phyloP scores from a whole-genome alignment of 2,329 filamentous ascomycete genomes.

The Tympanopsis confertula region DNA sequence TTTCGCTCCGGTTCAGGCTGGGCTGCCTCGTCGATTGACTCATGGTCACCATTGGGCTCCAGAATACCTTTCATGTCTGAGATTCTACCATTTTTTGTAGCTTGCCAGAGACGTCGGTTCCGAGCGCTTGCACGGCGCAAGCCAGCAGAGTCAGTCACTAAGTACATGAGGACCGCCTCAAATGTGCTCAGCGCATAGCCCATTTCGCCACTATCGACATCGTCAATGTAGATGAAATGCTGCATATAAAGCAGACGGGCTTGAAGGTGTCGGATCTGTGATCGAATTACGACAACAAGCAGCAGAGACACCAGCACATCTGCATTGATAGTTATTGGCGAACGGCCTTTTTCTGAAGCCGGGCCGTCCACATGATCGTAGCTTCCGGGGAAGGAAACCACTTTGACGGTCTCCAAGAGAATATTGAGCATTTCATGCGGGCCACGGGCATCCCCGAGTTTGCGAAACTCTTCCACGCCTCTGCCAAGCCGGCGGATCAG shows the following conservation, averaged over 20 bases:
- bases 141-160: conserved; percentile 50
- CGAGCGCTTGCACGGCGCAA: conserved; percentile 54
- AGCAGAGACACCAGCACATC: conserved; percentile 63
- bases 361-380: conserved; percentile 19
- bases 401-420: conserved; percentile 70
- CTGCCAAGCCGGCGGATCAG: conserved; percentile 64
- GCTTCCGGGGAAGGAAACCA: conserved; percentile 46
- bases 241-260: conserved; percentile 64
- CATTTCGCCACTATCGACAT: conserved; percentile 65
- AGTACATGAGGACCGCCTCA: conserved; percentile 62
- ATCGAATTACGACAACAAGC: conserved; percentile 59
- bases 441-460: conserved; percentile 64
- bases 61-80: conserved; percentile 50
- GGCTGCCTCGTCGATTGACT: not conserved
- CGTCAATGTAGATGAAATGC: conserved; percentile 67
- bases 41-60: conserved; percentile 35
- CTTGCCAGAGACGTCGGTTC: conserved; percentile 58
- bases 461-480: conserved; percentile 81
- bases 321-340: conserved; percentile 52
- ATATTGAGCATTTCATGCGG: conserved; percentile 84
- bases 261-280: conserved; percentile 57
- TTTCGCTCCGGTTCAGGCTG: conserved; percentile 3
- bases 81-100: conserved; percentile 49
- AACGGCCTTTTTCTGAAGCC: conserved; percentile 23
- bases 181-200: conserved; percentile 66